Evolutionary conservation across 2,329 filamentous ascomycete species (phyloP).

Genomic region (Penicillium expansum): DNA sequence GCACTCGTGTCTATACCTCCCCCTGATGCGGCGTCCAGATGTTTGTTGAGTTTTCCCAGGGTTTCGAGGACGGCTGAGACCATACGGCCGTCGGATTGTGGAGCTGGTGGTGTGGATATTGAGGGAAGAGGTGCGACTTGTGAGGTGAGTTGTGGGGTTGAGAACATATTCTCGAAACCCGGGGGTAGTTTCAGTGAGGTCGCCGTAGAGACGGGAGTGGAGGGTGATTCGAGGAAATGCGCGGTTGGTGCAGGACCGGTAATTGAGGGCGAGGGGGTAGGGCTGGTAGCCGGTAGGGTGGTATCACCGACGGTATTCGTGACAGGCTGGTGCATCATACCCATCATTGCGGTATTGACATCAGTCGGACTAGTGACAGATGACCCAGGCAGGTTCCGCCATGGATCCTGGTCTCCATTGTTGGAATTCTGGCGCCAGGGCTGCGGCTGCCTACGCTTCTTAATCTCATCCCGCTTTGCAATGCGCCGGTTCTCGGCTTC

Average conservation of each 20-base stretch:
- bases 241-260: conserved; percentile 1
- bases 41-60: conserved; percentile 38
- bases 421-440: background rate
- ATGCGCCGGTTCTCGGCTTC: conserved; percentile 38
- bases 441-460: conserved; percentile 22
- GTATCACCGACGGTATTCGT: conserved; percentile 9
- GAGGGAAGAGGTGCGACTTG: background rate
- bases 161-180: conserved; percentile 42
- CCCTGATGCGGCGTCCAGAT: conserved; percentile 30
- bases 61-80: conserved; percentile 38
- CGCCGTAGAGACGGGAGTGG: background rate
- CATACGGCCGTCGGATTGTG: conserved; percentile 25
- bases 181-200: conserved; percentile 31
- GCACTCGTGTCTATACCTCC: conserved; percentile 1
- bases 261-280: conserved; percentile 3
- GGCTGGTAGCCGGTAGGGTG: background rate
- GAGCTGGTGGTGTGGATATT: conserved; percentile 10
- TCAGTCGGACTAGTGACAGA: conserved; percentile 1
- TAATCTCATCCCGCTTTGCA: conserved; percentile 35
- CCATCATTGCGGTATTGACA: background rate
- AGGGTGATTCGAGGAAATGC: conserved; percentile 7
- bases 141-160: conserved; percentile 16
- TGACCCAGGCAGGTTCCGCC: background rate
- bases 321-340: conserved; percentile 8
- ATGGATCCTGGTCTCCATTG: conserved; percentile 23